Evolutionary conservation across 495 filamentous ascomycete species (phyloP), one percentile per base, ranked within the genome.

Genomic region (Achaetomiella virescens): DNA sequence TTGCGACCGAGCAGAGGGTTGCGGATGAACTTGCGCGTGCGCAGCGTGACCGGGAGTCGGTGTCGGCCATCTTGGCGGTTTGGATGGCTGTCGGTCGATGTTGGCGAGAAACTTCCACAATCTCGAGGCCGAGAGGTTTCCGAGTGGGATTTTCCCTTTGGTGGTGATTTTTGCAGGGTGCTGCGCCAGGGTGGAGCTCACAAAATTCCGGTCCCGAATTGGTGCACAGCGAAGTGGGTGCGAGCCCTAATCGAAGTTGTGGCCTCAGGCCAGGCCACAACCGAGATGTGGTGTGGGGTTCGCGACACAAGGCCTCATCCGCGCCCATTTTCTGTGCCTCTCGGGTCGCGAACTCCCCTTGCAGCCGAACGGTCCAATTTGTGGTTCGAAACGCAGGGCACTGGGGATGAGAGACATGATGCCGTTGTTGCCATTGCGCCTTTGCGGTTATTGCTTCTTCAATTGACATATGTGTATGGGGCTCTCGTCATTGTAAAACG

Each of bases 11-110:
- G 88, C 72, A 99, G 89, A 72, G 95, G 88, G 82, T 99, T 99
- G 78, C 90, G 87, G 76, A 97, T 95, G 90, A 99, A 99, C 83
- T 99, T 99, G 87, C 95, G 92, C 75, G 95, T 99, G 78, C 95
- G 89, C 81, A 99, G 79, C 66, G 93, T 98, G 71, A 99, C 89
- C 65, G 86, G 73, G 81, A 70, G 69, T 87, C 84, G 55, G 81
- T 75, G 76, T 97, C 93, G 75, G 91, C 84, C 93, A 97, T 97
- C 73, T 64, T 68, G 59, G 60, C 61, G 61, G 55, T 63, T 63
- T 42, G 31, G 61, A 60, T 62, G 62, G 57, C 52, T 43, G 59
- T 62, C 57, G 59, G 59, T 62, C 57, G 59, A 55, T 61, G 51
- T 58, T 66, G 59, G 42, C 59, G 57, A 62, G 56, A 40, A n/a